phyloP scores from a whole-genome alignment of 2,329 filamentous ascomycete genomes.

The Xylariaceae sp. region DNA sequence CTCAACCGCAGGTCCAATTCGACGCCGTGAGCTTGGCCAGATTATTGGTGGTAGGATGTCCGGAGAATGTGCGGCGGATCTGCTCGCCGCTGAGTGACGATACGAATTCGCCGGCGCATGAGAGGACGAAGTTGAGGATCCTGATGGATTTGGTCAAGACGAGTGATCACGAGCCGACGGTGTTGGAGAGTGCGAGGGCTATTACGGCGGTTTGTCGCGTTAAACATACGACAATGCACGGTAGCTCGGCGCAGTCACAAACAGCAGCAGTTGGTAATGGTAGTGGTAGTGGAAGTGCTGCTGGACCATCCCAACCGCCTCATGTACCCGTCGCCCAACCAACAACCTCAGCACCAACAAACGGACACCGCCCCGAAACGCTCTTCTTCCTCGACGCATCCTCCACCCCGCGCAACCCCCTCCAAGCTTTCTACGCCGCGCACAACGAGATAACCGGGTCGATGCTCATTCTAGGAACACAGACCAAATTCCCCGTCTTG shows the following conservation, averaged over 20 bases:
- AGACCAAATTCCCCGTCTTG: constrained; percentile 56
- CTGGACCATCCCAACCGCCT: neutral
- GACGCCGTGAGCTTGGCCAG: constrained; percentile 55
- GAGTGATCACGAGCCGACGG: constrained; percentile 52
- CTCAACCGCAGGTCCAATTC: constrained; percentile 56
- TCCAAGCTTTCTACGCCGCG: constrained; percentile 40
- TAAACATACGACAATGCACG: constrained; percentile 41
- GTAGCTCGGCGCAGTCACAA: constrained; percentile 20
- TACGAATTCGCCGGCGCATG: constrained; percentile 17
- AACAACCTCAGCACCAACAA: constrained; percentile 23
- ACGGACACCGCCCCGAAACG: too few relatives aligned
- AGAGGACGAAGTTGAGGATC: constrained; percentile 33
- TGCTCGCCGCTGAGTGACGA: constrained; percentile 39
- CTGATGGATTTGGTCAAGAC: constrained; percentile 39
- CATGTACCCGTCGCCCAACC: neutral
- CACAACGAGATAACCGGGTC: constrained; percentile 40
- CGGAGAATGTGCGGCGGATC: constrained; percentile 48
- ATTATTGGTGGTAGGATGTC: constrained; percentile 51
- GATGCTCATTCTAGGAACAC: constrained; percentile 51
- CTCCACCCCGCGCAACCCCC: neutral
- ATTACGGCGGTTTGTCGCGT: constrained; percentile 51
- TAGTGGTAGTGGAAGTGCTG: neutral
- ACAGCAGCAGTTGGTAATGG: too few relatives aligned
- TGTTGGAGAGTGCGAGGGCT: constrained; percentile 56
- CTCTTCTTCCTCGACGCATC: neutral